phyloP scores from a whole-genome alignment of 2,329 filamentous ascomycete genomes.

The Cryphonectria carpinicola region DNA sequence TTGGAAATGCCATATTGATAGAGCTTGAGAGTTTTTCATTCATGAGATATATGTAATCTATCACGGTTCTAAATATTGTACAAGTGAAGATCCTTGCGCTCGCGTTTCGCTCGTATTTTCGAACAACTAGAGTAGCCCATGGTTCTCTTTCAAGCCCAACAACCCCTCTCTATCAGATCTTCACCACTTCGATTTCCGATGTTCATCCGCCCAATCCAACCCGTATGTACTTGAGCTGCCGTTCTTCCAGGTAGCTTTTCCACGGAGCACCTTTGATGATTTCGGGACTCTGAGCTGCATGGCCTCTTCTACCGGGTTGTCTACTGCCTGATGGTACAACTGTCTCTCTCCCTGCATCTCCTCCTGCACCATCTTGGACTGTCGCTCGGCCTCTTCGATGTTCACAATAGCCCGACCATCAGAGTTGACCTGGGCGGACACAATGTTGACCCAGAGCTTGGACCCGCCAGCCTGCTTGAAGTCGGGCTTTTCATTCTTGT shows the following conservation, averaged over 20 bases:
- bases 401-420: slow-evolving; percentile 53
- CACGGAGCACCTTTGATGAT: neutral
- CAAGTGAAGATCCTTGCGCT: slow-evolving; percentile 25
- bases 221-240: slow-evolving; percentile 1
- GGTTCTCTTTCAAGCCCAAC: neutral
- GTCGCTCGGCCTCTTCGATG: slow-evolving; percentile 44
- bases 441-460: slow-evolving; percentile 56
- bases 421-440: slow-evolving; percentile 51
- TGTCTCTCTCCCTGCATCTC: slow-evolving; percentile 46
- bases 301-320: slow-evolving; percentile 37
- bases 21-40: neutral
- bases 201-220: neutral
- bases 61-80: slow-evolving; percentile 16
- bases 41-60: neutral
- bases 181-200: neutral
- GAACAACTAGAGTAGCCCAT: neutral
- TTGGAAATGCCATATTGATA: neutral
- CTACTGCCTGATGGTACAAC: slow-evolving; percentile 37
- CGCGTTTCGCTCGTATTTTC: neutral
- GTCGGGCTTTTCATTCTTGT: slow-evolving; percentile 16
- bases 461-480: slow-evolving; percentile 58
- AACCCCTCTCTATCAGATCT: neutral
- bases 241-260: neutral
- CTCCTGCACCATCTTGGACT: slow-evolving; percentile 49
- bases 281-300: neutral